Evolutionary conservation across 257 asterid species (phyloP), one percentile per base, ranked within the genome.

Genomic region (Fraxinus americana): DNA sequence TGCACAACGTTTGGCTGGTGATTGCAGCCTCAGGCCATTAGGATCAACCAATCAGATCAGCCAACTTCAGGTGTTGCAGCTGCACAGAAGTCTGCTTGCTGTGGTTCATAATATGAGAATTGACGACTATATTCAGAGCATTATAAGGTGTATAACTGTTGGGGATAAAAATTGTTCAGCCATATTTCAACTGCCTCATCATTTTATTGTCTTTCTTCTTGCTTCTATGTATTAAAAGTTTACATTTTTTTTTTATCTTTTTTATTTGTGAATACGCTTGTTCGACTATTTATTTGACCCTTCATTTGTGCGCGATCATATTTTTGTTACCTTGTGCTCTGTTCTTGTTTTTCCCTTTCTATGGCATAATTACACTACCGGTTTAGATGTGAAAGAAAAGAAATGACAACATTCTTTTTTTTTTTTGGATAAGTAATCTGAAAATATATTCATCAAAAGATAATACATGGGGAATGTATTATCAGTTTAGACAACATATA

Each of bases 81-180:
- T 39, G 73, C 82, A 73, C 84, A 87, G 67, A 87, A 78, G 76
- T 82, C 90, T 61, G 80, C 88, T 21, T 87, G 90, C 77, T 87
- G 88, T 19, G 84, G 88, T 70, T 80, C 85, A 50, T 84, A 73
- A 73, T 25, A 11, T 63, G 69, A 30, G 16, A 25, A 25, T 63
- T 27, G 27, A 38, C 35, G 3, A 25, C 17, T 25, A 25, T 54
- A 19, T 54, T 54, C 65, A 54, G 65, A 54, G 65, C 54, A 45
- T 57, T 57, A 7, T 11, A n/a, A 23, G 29, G 34, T 61, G 35
- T 61, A 10, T 11, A 27, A 63, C 14, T 63, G 17, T 7, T 10
- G 30, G 69, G 69, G 32, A 21, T 23, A 32, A 61, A 61, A 25
- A 21, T 21, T 61, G 30, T 61, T 61, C 7, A 23, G 2, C 68